phyloP scores from a whole-genome alignment of 1,284 basidiomycete species.

The Xanthoconium separans region DNA sequence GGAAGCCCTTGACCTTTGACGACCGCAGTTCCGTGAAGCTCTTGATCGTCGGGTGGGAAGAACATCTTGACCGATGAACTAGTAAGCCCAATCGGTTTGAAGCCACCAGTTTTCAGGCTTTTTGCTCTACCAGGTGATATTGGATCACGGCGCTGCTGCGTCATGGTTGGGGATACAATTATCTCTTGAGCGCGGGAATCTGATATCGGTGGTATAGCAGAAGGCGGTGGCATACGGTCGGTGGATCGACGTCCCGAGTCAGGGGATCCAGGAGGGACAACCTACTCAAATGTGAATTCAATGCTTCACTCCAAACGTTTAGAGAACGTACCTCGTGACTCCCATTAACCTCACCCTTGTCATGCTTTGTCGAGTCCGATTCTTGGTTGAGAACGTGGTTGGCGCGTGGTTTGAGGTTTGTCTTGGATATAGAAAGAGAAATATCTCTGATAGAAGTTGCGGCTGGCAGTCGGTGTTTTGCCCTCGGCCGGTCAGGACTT shows the following conservation, averaged over 20 bases:
- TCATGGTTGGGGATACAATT: constrained; percentile 7
- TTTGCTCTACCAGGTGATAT: constrained; percentile 23
- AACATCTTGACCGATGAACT: constrained; percentile 67
- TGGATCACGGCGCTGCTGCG: constrained; percentile 18
- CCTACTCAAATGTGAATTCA: constrained; percentile 20
- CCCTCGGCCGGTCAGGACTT: constrained; percentile 50
- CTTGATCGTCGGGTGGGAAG: constrained; percentile 67
- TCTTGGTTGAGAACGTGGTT: constrained; percentile 24
- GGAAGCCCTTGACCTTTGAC: constrained; percentile 16
- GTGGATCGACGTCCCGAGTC: constrained; percentile 20
- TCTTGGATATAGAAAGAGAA: constrained; percentile 35
- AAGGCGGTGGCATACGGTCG: constrained; percentile 34
- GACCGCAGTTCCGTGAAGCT: constrained; percentile 17
- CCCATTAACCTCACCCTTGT: constrained; percentile 35
- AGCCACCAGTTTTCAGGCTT: constrained; percentile 46
- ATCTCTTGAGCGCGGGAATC: constrained; percentile 18
- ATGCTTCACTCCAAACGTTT: neutral
- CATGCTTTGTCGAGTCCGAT: constrained; percentile 24
- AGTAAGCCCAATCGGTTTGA: constrained; percentile 59
- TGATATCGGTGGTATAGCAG: constrained; percentile 23
- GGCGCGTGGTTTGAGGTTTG: constrained; percentile 26
- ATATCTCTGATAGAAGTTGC: constrained; percentile 45
- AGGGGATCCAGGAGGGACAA: constrained; percentile 20
- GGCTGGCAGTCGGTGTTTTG: constrained; percentile 63
- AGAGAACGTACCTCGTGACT: constrained; percentile 31